phyloP scores from a whole-genome alignment of 2,329 filamentous ascomycete species.

The Fusarium transvaalense region DNA sequence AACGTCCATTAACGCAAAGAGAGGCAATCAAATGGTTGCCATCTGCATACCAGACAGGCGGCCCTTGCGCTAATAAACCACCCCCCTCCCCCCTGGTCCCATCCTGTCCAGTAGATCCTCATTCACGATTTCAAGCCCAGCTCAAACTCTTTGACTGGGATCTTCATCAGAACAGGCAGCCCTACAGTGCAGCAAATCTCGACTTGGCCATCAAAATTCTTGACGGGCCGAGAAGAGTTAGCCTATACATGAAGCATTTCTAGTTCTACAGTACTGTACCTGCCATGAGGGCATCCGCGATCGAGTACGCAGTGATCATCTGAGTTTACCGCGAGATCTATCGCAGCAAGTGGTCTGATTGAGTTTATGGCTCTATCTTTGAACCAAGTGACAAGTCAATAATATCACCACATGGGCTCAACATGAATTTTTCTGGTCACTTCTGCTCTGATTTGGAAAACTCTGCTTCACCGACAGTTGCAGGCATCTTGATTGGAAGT shows the following conservation, averaged over 20 bases:
- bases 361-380: conserved; percentile 15
- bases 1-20: conserved; percentile 3
- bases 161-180: conserved; percentile 6
- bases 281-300: conserved; percentile 24
- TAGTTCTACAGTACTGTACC: not conserved
- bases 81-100: not conserved
- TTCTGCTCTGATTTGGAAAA: not conserved
- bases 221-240: conserved; percentile 9
- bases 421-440: conserved; percentile 12
- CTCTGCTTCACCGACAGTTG: conserved; percentile 35
- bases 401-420: not conserved
- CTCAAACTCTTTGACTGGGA: conserved; percentile 19
- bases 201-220: not conserved
- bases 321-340: conserved; percentile 27
- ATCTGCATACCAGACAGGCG: conserved; percentile 27
- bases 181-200: conserved; percentile 3
- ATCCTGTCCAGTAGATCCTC: conserved; percentile 24
- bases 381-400: conserved; percentile 6
- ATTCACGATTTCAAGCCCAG: conserved; percentile 9
- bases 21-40: conserved; percentile 23
- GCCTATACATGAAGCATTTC: not conserved
- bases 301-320: conserved; percentile 26
- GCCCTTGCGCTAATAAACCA: conserved; percentile 17
- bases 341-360: conserved; percentile 23
- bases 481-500: conserved; percentile 18